phyloP scores from a whole-genome alignment of 352 stramenopile genomes.

The Phytophthora aleatoria region DNA sequence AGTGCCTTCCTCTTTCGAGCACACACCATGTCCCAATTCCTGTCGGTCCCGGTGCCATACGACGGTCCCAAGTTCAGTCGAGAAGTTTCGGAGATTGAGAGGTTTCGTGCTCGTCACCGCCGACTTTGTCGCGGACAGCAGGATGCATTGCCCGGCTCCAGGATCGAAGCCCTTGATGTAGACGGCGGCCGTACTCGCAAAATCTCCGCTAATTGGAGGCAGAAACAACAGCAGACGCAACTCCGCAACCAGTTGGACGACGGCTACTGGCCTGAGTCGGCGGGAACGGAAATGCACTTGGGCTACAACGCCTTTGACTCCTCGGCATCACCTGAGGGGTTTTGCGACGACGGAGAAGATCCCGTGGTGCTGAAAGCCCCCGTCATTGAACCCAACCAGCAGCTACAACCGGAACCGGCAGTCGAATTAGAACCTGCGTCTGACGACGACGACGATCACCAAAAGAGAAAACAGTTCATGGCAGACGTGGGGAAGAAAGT shows the following conservation, averaged over 20 bases:
- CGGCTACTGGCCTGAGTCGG: conserved; percentile 22
- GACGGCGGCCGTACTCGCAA: conserved; percentile 43
- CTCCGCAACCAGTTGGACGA: conserved; percentile 25
- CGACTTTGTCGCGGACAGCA: conserved; percentile 32
- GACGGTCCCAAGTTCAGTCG: neutral
- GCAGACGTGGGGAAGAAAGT: conserved; percentile 18
- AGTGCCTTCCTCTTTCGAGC: neutral
- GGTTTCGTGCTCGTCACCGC: conserved; percentile 43
- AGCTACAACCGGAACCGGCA: neutral
- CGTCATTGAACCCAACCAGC: neutral
- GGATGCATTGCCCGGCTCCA: neutral
- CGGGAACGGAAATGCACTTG: conserved; percentile 37
- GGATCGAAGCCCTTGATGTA: conserved; percentile 16
- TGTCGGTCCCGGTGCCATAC: neutral
- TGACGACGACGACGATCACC: conserved; percentile 5
- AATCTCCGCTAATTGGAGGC: conserved; percentile 29
- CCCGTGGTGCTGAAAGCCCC: neutral
- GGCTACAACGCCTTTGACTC: conserved; percentile 60
- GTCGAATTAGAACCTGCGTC: neutral
- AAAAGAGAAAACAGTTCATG: conserved; percentile 21
- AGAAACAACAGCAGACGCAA: conserved; percentile 23
- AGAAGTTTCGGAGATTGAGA: conserved; percentile 41
- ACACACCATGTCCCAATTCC: conserved; percentile 23
- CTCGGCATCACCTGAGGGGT: conserved; percentile 41
- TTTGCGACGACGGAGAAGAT: conserved; percentile 27